Evolutionary conservation across 441 rosid species (phyloP).

Genomic region (Euphorbia schlechtendalii): DNA sequence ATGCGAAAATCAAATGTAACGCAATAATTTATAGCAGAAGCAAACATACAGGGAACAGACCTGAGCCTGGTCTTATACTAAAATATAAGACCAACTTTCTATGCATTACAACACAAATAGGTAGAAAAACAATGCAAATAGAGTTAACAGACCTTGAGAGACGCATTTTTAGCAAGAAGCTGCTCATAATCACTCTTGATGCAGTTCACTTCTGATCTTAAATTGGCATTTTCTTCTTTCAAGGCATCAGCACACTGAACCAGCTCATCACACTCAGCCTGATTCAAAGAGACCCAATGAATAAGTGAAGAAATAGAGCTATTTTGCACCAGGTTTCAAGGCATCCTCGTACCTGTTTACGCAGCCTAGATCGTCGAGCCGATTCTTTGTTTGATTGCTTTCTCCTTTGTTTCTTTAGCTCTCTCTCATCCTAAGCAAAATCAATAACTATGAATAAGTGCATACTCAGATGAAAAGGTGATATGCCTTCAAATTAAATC

Average conservation of each 20-base stretch:
- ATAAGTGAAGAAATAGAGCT: slow-evolving; percentile 8
- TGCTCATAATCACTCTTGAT: slow-evolving; percentile 60
- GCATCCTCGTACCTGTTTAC: slow-evolving; percentile 66
- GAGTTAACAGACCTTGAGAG: no score
- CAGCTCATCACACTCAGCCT: slow-evolving; percentile 95
- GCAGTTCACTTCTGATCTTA: slow-evolving; percentile 64
- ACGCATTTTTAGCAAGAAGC: no score
- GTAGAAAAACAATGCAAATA: no score
- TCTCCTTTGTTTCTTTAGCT: slow-evolving; percentile 79
- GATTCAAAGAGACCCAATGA: slow-evolving; percentile 25
- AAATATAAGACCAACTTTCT: no score
- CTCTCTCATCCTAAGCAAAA: slow-evolving; percentile 64
- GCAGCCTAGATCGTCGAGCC: slow-evolving; percentile 91
- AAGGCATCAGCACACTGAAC: slow-evolving; percentile 78
- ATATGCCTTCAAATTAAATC: neutral
- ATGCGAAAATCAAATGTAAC: no score
- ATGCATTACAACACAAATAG: no score
- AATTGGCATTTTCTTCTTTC: slow-evolving; percentile 74
- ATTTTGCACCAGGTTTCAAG: slow-evolving; percentile 1
- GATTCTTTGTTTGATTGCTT: slow-evolving; percentile 96
- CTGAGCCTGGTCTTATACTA: no score
- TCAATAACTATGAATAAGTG: neutral
- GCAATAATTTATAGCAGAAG: no score
- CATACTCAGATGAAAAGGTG: neutral
- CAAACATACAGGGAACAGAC: no score